Conservation (phyloP, 352 stramenopile species). For the Globisporangium sylvaticum region DNA sequence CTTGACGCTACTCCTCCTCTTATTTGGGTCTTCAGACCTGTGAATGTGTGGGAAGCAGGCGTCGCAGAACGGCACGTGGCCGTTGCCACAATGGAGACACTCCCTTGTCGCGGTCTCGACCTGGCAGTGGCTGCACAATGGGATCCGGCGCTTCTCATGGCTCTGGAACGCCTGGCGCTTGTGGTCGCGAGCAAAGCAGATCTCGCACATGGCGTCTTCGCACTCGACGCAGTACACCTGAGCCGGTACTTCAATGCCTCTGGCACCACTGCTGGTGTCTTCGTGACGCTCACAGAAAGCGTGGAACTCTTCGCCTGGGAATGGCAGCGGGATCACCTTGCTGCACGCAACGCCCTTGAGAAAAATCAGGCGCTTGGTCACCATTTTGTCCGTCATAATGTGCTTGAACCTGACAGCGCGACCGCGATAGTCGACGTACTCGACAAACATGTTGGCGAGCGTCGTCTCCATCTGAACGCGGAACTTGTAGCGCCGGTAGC, state of each 20-base stretch:
- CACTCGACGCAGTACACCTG: conserved; percentile 66
- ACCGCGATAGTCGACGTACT: conserved; percentile 52
- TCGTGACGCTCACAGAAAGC: conserved; percentile 69
- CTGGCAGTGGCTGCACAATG: conserved; percentile 44
- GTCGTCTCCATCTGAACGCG: conserved; percentile 35
- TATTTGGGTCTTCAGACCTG: conserved; percentile 7
- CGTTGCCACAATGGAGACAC: conserved; percentile 61
- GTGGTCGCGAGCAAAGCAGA: conserved; percentile 66
- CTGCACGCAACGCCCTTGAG: conserved; percentile 43
- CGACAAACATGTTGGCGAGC: conserved; percentile 54
- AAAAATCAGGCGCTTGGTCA: conserved; percentile 43
- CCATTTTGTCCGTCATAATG: conserved; percentile 27
- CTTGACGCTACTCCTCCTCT: background rate
- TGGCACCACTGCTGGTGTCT: conserved; percentile 17
- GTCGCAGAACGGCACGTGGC: conserved; percentile 64
- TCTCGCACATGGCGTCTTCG: conserved; percentile 59
- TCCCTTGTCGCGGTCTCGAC: conserved; percentile 59
- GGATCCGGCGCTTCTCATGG: conserved; percentile 35
- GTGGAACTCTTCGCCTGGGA: conserved; percentile 64
- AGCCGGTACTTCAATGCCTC: conserved; percentile 21
- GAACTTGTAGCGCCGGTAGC: conserved; percentile 50
- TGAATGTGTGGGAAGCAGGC: conserved; percentile 59
- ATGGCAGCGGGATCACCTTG: conserved; percentile 56
- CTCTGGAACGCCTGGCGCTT: conserved; percentile 40
- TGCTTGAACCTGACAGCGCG: conserved; percentile 40